Base-by-base conservation (phyloP, 2,329 filamentous ascomycete species). In the Cladosporium oxysporum region DNA sequence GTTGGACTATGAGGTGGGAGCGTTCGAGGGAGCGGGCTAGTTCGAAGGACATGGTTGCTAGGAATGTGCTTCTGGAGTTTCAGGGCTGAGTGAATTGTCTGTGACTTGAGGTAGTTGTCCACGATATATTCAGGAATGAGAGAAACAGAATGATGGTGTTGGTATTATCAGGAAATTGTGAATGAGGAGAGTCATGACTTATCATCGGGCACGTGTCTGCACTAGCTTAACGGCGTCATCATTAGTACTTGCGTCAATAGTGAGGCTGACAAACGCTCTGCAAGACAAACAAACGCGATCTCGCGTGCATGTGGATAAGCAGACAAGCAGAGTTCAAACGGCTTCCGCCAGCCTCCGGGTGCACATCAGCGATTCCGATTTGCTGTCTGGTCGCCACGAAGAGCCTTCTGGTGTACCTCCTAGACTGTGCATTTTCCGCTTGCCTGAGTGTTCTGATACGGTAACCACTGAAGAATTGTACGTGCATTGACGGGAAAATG, bases 1-100 rank as follows among this genome's bases (percentile, higher is more conserved):
- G 80, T 71, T 87, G 82, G 59, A 81, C 83, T 2, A 87, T 80
- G 1, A 84, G 79, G 21, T 85, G 78, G 71, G 55, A 41, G 33
- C 6, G 31, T 12, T 41, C 31, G 21, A 58, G 33, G 55, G 35
- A 41, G 33, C 26, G 31, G 11, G 55, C 31, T 11, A 58, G 55
- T 21, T 23, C 33, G 55, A 58, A 58, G 6, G 55, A 26, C 57
- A 58, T 58, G 5, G 7, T 41, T 4, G 26, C 5, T 53, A 1
- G 11, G 2, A 14, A 1, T 35, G 5, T 57, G 18, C 23, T 26
- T 26, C 23, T 26, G 10, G 21, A 21, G 14, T 33, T 14, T 1
- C 8, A 6, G 33, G 18, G 29, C 12, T 28, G 26, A 29, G 14
- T 11, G 8, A 8, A 5, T 11, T 11, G 41, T n/a, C 41, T 47